Evolutionary conservation across 345 rosid species (phyloP).

Genomic region (Corymbia maculata): DNA sequence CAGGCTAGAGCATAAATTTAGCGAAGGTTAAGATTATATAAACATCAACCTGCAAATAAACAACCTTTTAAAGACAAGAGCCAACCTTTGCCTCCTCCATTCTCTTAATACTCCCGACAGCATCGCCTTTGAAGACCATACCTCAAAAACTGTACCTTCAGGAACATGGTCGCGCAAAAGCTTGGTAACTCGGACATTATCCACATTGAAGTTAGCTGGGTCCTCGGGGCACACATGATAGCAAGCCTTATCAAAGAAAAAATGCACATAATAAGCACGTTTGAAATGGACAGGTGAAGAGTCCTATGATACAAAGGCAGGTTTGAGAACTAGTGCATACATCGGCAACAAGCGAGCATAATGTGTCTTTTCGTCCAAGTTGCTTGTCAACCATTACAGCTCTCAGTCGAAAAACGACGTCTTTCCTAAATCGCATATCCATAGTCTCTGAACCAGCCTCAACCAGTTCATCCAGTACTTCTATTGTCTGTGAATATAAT

Average conservation of each 20-base stretch:
- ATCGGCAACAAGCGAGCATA: conserved; percentile 71
- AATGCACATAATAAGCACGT: not conserved
- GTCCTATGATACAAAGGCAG: not conserved
- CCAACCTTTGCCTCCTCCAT: conserved; percentile 86
- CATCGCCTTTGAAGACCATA: conserved; percentile 85
- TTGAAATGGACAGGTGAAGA: not conserved
- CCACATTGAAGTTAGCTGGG: conserved; percentile 84
- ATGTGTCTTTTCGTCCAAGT: conserved; percentile 74
- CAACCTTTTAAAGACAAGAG: not conserved
- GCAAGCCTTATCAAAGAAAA: conserved; percentile 54
- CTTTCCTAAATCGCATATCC: conserved; percentile 78
- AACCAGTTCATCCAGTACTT: conserved; percentile 57
- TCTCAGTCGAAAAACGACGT: conserved; percentile 68
- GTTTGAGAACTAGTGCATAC: conserved; percentile 19
- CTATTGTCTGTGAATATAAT: conserved; percentile 29
- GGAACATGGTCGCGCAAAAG: conserved; percentile 82
- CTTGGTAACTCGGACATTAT: conserved; percentile 87
- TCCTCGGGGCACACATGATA: conserved; percentile 95
- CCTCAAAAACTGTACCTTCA: conserved; percentile 72
- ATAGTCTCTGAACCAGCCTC: conserved; percentile 85
- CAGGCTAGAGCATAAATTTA: not conserved
- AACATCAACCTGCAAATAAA: not conserved
- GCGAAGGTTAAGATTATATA: not conserved
- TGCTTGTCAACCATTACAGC: conserved; percentile 98
- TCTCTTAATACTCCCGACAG: conserved; percentile 76